Conservation (phyloP, 169 alveolate genomes). For the Plasmodium vivax region DNA sequence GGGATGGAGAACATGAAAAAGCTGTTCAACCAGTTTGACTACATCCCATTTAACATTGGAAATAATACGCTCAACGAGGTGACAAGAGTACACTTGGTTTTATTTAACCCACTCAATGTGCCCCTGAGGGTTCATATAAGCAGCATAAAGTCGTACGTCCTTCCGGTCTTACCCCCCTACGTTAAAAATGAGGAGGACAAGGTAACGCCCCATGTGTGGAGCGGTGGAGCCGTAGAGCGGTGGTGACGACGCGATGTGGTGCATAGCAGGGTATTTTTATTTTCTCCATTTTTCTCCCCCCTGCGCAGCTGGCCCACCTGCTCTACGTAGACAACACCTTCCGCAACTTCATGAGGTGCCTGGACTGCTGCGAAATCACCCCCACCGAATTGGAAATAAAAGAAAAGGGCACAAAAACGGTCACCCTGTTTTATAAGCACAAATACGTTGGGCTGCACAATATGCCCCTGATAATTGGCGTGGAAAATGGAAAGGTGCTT, state of each 20-base stretch:
- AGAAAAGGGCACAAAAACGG: constrained; percentile 30
- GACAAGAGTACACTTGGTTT: constrained; percentile 46
- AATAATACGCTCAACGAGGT: constrained; percentile 38
- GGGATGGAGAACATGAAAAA: constrained; percentile 57
- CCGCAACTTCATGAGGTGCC: constrained; percentile 63
- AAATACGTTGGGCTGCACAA: constrained; percentile 70
- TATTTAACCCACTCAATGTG: constrained; percentile 57
- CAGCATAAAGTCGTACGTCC: constrained; percentile 52
- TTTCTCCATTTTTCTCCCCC: background rate
- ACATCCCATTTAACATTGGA: constrained; percentile 69
- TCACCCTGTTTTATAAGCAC: constrained; percentile 60
- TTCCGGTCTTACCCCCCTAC: constrained; percentile 74
- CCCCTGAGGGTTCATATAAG: constrained; percentile 51
- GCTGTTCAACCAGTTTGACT: constrained; percentile 49
- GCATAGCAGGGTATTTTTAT: background rate
- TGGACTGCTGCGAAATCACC: constrained; percentile 49
- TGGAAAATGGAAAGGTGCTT: constrained; percentile 71
- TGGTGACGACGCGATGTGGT: background rate
- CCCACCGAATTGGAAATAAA: constrained; percentile 50
- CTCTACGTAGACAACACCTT: constrained; percentile 68
- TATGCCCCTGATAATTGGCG: constrained; percentile 72
- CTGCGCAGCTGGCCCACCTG: constrained; percentile 32
- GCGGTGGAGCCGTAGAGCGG: background rate
- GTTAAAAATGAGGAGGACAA: constrained; percentile 41
- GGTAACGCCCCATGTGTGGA: background rate